Base-by-base conservation (phyloP, 2,329 filamentous ascomycete genomes). In the Fusarium sp. region DNA sequence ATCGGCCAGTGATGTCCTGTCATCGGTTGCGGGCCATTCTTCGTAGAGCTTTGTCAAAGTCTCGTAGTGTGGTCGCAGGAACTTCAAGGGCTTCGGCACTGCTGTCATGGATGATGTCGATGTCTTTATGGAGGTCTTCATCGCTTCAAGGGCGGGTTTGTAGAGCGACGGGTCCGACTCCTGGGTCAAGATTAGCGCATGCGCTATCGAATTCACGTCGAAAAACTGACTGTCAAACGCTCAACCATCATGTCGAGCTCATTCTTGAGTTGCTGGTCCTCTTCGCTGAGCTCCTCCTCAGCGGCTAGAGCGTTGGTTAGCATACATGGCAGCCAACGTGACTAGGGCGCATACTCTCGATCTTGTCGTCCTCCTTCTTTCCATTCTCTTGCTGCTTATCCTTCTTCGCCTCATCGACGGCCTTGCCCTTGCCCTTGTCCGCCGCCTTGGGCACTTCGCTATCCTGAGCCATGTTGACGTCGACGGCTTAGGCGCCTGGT, bases 31-130 rank as follows among this genome's bases (percentile, higher is more conserved):
- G 5, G 93, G 89, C 97, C 97, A 99, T 82, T 93, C 90, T 69
- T 97, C 95, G 86, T 98, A 98, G 31, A 95, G 87, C 83, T 93
- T 93, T 73, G 93, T 93, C 81, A 99, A 88, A 67, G 93, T 92
- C 85, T 97, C 94, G 86, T 98, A 99, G 85, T 99, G 96, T 77
- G 96, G 97, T 86, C 97, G 92, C 74, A 99, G 90, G 84, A 99
- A 99, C 85, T 99, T 99, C 80, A 99, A 90, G 37, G 97, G 97
- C 86, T 99, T 99, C 27, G 97, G 97, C 72, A 99, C 97, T 69
- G 97, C 97, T 58, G 97, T 99, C 97, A 99, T 99, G 54, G 97
- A 99, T 69, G 95, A 98, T 76, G 97, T 99, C 69, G 97, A 98
- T 65, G 97, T 99, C 88, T 98, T 98, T 88, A 99, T 99, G 82